phyloP scores from a whole-genome alignment of 2,329 filamentous ascomycete species.

The Akanthomyces dipterigenus region DNA sequence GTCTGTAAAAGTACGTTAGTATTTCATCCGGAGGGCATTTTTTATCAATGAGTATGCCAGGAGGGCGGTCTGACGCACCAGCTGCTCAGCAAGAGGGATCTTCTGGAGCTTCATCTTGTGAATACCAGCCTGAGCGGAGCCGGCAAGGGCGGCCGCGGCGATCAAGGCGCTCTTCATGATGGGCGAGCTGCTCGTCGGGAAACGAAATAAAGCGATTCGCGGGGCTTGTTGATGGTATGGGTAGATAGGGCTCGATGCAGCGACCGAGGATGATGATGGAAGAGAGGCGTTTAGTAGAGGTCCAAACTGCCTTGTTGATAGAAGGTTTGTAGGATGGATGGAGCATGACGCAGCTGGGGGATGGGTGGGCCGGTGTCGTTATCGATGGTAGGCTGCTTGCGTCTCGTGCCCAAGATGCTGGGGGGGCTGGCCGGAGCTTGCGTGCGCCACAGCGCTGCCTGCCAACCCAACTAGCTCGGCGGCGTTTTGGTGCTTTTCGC shows the following conservation, averaged over 20 bases:
- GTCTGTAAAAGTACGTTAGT: conserved; percentile 43
- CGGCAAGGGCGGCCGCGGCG: conserved; percentile 74
- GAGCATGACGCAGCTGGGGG: conserved; percentile 12
- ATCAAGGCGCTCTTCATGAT: conserved; percentile 83
- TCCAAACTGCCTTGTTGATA: conserved; percentile 6
- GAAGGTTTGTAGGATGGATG: conserved; percentile 9
- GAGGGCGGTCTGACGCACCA: conserved; percentile 52
- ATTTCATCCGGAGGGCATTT: not conserved
- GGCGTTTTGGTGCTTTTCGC: not conserved
- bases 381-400: conserved; percentile 11
- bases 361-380: conserved; percentile 8
- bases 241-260: conserved; percentile 2
- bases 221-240: not conserved
- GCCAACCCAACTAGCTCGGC: not conserved
- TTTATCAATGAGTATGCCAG: not conserved
- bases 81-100: conserved; percentile 83
- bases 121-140: conserved; percentile 75
- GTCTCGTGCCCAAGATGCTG: conserved; percentile 2
- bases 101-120: conserved; percentile 99
- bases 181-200: conserved; percentile 19
- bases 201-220: not conserved
- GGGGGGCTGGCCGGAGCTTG: not conserved
- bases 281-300: not conserved
- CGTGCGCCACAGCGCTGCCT: conserved; percentile 4
- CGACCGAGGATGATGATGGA: conserved; percentile 3